Evolutionary conservation across 805 yeast species (phyloP), one percentile per base, ranked within the genome.

Genomic region (Barnettozyma botsteinii): DNA sequence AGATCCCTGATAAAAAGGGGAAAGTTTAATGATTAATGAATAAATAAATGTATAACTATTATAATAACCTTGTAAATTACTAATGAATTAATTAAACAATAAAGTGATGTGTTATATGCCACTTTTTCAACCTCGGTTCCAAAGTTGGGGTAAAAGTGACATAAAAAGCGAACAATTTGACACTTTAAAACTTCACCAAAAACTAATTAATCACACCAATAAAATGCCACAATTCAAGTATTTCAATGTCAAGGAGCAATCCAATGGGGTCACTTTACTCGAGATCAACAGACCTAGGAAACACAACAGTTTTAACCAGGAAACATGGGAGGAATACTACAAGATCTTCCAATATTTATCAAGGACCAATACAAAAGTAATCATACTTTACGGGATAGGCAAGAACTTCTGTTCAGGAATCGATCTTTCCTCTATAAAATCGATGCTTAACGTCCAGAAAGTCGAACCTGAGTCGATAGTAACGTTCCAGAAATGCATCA

Each of bases 371-470:
- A 70, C 79, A 20, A 71, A 74, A 19, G 75, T 70, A 8, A 73
- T 81, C 23, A 68, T 85, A 7, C 63, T 84, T 1, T 70, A 79
- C 1, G 79, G 81, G 0, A 63, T 55, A 2, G 82, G 82, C 8
- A 60, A 60, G 19, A 67, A 80, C 12, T 79, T 85, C 52, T 66
- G 79, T 21, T 67, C 85, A 4, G 94, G 94, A 0, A 66, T 84
- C 46, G 81, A 85, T 54, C 56, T 84, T 52, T 67, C 69, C 3
- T 27, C 49, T 2, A 38, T 53, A 1, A 17, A 24, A 42, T 47
- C 15, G 41, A 49, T 4, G 45, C 46, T 31, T 53, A 41, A 4
- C 42, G 59, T 11, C 44, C 66, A 37, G 38, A 58, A 40, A 35
- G 58, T 63, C 32, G 44, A 60, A 8, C 39, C 39, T 4, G 20